Base-by-base conservation (phyloP, 345 rosid genomes). In the Melaleuca quinquenervia region DNA sequence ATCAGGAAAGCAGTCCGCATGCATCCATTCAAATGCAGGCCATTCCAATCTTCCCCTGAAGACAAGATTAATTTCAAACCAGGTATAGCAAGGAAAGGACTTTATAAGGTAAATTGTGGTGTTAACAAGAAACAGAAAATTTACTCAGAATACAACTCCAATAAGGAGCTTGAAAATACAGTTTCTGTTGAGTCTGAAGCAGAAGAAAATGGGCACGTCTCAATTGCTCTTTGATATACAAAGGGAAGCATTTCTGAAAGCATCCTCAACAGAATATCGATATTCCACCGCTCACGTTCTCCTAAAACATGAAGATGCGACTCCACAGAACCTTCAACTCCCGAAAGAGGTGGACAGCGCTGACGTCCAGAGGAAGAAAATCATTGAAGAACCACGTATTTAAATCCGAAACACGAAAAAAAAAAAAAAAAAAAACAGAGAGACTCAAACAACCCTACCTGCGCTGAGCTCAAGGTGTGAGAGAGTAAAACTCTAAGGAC, bases 11-110 rank as follows among this genome's bases (percentile, higher is more conserved):
- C 99, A 97, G 87, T 95, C 96, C 9, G 90, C 92, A 91, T 95
- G 95, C 93, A 96, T 92, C 99, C 99, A 97, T 87, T 95, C 98
- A 91, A 97, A 97, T 88, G 90, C 91, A 75, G 93, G 96, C 99
- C 99, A 97, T 87, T 94, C 97, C 29, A 91, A 90, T 86, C 86
- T 91, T 86, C 95, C 97, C 94, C 99, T 95, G 87, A 83, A 83
- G 41, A 86, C 24, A 50, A 58, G 84, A 86, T 29, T 49, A 70
- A 26, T 26, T 50, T 82, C 48, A 86, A 51, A 86, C 62, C 84
- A 86, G 6, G 2, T 58, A n/a, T 49, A 54, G 78, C 24, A 32
- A 70, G 45, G 45, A 70, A 70, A 32, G 3, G 48, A 16, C 75
- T 70, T 70, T 70, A 70, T 36, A 82, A 76, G 26, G 83, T 21